Percentiles rank a stretch among this genome's conserved stretches.
Evolutionary conservation across 257 asterid genomes (phyloP).

Genomic region (Solanum dulcamara): DNA sequence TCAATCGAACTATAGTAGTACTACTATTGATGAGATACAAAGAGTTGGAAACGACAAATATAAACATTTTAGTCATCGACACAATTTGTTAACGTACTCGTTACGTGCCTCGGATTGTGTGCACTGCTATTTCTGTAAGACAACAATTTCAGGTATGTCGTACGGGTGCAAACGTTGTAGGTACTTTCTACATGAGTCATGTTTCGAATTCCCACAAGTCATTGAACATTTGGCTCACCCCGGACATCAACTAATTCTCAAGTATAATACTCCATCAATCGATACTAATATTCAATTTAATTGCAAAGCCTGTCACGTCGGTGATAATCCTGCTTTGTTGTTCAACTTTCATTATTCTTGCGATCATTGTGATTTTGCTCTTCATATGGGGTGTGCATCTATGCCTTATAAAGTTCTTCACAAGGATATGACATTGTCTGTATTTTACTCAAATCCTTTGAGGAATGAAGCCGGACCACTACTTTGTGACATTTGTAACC

Average conservation of each 20-base stretch:
- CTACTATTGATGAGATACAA: not conserved
- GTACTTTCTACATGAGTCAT: not conserved
- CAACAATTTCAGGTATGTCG: not conserved
- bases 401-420: not conserved
- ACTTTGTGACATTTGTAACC: not conserved
- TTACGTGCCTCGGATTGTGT: not conserved
- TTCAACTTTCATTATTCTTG: not conserved
- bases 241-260: not conserved
- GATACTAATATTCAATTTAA: not conserved
- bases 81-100: not conserved
- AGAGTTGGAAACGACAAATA: not conserved
- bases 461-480: not conserved
- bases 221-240: not conserved
- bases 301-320: not conserved
- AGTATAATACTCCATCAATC: not conserved
- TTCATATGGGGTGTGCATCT: not conserved
- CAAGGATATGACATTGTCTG: not conserved
- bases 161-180: not conserved
- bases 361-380: not conserved
- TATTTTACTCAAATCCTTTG: not conserved
- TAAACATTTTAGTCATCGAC: not conserved
- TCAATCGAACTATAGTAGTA: not conserved
- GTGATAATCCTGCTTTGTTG: not conserved
- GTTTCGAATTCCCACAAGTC: not conserved
- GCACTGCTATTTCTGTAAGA: not conserved